Conservation (phyloP, 2,329 filamentous ascomycete genomes). For the Botryotinia calthae region DNA sequence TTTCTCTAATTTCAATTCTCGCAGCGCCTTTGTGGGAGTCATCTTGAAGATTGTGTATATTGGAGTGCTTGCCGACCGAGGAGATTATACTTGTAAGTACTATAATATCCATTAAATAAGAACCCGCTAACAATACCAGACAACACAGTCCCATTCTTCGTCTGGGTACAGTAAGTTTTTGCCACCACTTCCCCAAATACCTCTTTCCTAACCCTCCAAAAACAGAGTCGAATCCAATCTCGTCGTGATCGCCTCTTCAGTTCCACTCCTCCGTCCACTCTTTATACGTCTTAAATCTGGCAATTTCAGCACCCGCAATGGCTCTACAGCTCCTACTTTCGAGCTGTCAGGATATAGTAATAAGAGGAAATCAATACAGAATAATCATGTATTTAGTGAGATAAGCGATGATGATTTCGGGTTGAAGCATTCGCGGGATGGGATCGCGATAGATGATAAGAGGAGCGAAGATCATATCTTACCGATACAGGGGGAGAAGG, state of each 20-base stretch:
- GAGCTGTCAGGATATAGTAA: neutral
- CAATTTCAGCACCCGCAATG: neutral
- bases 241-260: conserved; percentile 27
- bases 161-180: conserved; percentile 24
- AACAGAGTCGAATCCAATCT: conserved; percentile 25
- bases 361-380: neutral
- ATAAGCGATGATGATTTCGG: neutral
- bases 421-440: neutral
- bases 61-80: conserved; percentile 18
- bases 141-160: conserved; percentile 23
- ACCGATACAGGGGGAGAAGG: neutral
- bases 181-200: neutral
- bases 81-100: conserved; percentile 24
- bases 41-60: conserved; percentile 28
- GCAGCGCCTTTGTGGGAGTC: conserved; percentile 24
- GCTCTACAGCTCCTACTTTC: neutral
- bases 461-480: neutral
- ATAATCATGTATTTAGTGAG: neutral
- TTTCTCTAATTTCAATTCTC: neutral
- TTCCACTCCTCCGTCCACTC: conserved; percentile 26
- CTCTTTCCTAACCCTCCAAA: conserved; percentile 10
- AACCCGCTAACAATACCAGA: neutral
- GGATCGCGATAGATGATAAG: neutral
- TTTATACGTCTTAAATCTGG: conserved; percentile 11
- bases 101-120: too few relatives aligned